phyloP scores from a whole-genome alignment of 2,329 filamentous ascomycete species.

The Penicillium expansum region DNA sequence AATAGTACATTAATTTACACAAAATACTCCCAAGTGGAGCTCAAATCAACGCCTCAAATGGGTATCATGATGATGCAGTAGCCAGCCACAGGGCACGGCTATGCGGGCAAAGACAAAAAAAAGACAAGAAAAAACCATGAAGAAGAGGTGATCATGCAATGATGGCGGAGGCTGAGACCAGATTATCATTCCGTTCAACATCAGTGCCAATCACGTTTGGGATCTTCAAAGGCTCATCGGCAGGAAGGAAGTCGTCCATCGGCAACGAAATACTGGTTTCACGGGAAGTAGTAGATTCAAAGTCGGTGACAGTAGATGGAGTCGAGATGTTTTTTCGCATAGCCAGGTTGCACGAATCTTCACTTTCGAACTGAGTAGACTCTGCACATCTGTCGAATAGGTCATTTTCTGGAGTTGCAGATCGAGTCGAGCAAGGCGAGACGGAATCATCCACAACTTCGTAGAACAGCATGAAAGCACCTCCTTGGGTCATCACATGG shows the following conservation, averaged over 20 bases:
- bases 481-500: constrained; percentile 69
- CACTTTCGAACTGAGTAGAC: constrained; percentile 14
- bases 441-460: constrained; percentile 60
- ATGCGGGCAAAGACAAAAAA: constrained; percentile 2
- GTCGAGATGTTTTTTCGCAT: constrained; percentile 29
- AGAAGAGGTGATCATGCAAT: constrained; percentile 6
- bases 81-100: neutral
- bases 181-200: neutral
- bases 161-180: constrained; percentile 8
- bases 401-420: constrained; percentile 2
- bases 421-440: neutral
- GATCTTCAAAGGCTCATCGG: neutral
- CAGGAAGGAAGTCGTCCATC: constrained; percentile 14
- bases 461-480: constrained; percentile 97
- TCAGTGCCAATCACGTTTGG: neutral
- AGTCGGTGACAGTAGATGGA: constrained; percentile 27
- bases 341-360: constrained; percentile 21
- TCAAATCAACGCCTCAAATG: constrained; percentile 7
- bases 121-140: neutral
- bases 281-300: constrained; percentile 28
- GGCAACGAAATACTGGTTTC: constrained; percentile 29
- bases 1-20: constrained; percentile 2
- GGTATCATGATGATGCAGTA: constrained; percentile 18
- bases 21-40: neutral
- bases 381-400: constrained; percentile 15